Base-by-base conservation (phyloP, 2,329 filamentous ascomycete genomes). In the Aspergillus quadricinctus region DNA sequence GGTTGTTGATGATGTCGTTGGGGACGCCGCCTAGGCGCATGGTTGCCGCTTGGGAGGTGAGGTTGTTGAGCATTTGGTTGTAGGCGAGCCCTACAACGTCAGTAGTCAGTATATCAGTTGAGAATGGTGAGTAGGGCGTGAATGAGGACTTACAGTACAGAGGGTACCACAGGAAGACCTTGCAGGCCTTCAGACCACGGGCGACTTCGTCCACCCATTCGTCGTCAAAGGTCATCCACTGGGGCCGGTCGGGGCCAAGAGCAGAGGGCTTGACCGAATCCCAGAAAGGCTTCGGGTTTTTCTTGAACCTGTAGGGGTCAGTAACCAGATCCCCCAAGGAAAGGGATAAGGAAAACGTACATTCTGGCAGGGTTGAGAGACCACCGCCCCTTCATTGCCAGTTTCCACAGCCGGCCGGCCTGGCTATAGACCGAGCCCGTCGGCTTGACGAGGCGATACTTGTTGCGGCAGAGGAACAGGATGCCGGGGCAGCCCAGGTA, bases 201-300 rank as follows among this genome's bases (percentile, higher is more conserved):
- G 80, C 80, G 50, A 92, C 85, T 69, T 92, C 88, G 68, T 91
- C 88, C 35, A 93, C 89, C 88, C 89, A 93, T 52, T 84, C 83
- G 63, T 93, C 90, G 60, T 93, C 89, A 64, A 91, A 92, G 0
- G 86, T 88, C 87, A 92, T 92, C 69, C 69, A 71, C 4, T n/a
- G n/a, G 1, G 69, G 69, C 9, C 65, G 65, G 43, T 53, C 53
- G 2, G 60, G 43, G 0, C 67, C 66, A 5, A 71, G 49, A 2
- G 48, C 52, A 23, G 58, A 65, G 3, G 69, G 69, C 64, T 75
- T 80, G 69, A 67, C 66, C 0, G 52, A 35, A 0, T 67, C 60
- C 69, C 68, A 71, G 52, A 62, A 64, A 8, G 66, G 57, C 41
- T 41, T 52, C 11, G 52, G 8, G 17, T 58, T 61, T 7, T 50